Evolutionary conservation across 495 filamentous ascomycete species (phyloP).

Genomic region (Penicillium atrosanguineum): DNA sequence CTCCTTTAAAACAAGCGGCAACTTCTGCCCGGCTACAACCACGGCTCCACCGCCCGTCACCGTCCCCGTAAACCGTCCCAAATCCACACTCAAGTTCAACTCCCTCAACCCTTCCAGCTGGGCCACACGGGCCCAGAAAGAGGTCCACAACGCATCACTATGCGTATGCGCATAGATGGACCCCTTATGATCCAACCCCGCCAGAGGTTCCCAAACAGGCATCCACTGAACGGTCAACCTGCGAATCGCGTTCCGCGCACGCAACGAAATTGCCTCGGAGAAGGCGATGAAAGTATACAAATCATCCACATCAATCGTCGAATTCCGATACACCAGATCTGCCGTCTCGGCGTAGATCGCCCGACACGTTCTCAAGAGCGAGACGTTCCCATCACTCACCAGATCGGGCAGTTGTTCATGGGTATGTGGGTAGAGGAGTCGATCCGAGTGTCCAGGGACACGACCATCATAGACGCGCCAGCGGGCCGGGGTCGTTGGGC

Average conservation of each 20-base stretch:
- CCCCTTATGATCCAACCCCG: slow-evolving; percentile 29
- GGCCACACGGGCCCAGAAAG: slow-evolving; percentile 34
- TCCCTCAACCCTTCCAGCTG: slow-evolving; percentile 18
- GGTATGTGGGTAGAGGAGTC: slow-evolving; percentile 42
- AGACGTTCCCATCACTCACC: slow-evolving; percentile 22
- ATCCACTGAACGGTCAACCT: slow-evolving; percentile 36
- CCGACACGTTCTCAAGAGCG: slow-evolving; percentile 42
- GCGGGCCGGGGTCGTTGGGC: slow-evolving; percentile 35
- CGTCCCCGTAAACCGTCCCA: slow-evolving; percentile 32
- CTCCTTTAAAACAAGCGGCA: slow-evolving; percentile 27
- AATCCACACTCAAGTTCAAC: slow-evolving; percentile 31
- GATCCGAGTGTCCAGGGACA: slow-evolving; percentile 18
- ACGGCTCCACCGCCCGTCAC: slow-evolving; percentile 10
- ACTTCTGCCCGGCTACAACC: slow-evolving; percentile 19
- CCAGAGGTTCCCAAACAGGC: slow-evolving; percentile 38
- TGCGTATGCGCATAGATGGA: slow-evolving; percentile 44
- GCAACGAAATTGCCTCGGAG: slow-evolving; percentile 15
- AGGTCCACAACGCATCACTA: slow-evolving; percentile 36
- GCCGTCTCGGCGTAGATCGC: slow-evolving; percentile 42
- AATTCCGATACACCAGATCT: slow-evolving; percentile 27
- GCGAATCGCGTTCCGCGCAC: slow-evolving; percentile 18
- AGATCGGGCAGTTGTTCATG: slow-evolving; percentile 25
- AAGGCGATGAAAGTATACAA: slow-evolving; percentile 44
- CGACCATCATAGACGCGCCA: slow-evolving; percentile 32
- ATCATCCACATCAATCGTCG: slow-evolving; percentile 41